Evolutionary conservation across 768 basidiomycete species (phyloP).

Genomic region (Boletus patriciae): DNA sequence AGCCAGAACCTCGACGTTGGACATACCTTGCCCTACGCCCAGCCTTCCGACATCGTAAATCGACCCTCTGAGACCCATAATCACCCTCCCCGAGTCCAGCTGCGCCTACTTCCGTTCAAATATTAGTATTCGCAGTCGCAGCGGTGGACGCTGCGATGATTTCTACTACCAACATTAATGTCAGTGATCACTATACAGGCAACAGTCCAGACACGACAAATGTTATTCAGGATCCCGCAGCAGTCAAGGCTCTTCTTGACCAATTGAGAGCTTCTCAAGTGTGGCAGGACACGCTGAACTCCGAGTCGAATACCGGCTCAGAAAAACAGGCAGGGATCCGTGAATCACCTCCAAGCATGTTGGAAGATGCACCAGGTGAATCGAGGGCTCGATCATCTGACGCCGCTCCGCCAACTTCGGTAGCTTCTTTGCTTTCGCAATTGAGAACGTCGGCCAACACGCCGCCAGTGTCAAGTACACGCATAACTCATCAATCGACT

Average conservation of each 20-base stretch:
- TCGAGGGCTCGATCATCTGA: constrained; percentile 1
- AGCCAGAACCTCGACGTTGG: background rate
- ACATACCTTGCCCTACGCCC: background rate
- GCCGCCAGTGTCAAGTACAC: constrained; percentile 9
- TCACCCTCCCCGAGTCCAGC: background rate
- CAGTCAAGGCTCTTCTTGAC: constrained; percentile 70
- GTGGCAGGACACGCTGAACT: constrained; percentile 54
- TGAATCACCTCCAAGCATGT: constrained; percentile 6
- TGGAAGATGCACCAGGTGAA: constrained; percentile 8
- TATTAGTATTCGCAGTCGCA: background rate
- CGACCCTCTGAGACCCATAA: background rate
- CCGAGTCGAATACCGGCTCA: constrained; percentile 1
- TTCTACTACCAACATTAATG: constrained; percentile 62
- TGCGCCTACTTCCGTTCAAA: background rate
- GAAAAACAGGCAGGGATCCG: constrained; percentile 1
- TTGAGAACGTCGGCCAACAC: constrained; percentile 40
- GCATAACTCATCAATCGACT: constrained; percentile 10
- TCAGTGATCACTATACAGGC: constrained; percentile 26
- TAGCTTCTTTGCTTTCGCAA: constrained; percentile 65
- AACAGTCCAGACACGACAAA: background rate
- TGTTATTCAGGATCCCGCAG: constrained; percentile 56
- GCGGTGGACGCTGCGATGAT: background rate
- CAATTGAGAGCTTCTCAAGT: constrained; percentile 65
- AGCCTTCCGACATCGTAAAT: background rate
- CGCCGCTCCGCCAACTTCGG: constrained; percentile 38